A percentile compares a stretch with the other conserved stretches of the same genome.
These are phyloP conservation scores for Kluyveromyces siamensis DNA, from an alignment of 805 yeast species.

Conservation along the genomic window DNA sequence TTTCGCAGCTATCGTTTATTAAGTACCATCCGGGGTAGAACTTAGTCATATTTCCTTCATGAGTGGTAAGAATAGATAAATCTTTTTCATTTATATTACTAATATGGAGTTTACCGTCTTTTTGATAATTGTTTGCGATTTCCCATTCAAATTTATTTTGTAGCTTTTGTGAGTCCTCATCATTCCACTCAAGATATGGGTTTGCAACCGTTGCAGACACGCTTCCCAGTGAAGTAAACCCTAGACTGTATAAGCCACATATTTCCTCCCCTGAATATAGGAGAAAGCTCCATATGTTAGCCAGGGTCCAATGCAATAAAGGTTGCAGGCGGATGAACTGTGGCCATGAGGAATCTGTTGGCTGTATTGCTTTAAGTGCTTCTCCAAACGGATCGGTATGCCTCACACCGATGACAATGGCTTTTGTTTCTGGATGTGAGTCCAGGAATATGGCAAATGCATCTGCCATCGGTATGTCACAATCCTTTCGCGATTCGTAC, in stretches of 20 bases:
- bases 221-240: constrained; percentile 90
- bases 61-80: constrained; percentile 1
- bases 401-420: constrained; percentile 82
- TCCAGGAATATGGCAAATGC: constrained; percentile 63
- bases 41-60: not conserved
- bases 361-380: constrained; percentile 48
- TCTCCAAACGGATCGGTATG: constrained; percentile 80
- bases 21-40: constrained; percentile 29
- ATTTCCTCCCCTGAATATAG: constrained; percentile 50
- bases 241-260: constrained; percentile 69
- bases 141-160: constrained; percentile 20
- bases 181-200: constrained; percentile 38
- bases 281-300: constrained; percentile 79
- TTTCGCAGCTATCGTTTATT: constrained; percentile 21
- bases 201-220: constrained; percentile 60
- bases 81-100: constrained; percentile 9
- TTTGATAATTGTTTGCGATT: constrained; percentile 12
- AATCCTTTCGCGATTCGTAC: constrained; percentile 27
- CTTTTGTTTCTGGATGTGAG: constrained; percentile 44
- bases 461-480: constrained; percentile 39
- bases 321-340: constrained; percentile 78
- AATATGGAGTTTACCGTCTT: constrained; percentile 2
- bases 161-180: too few species aligned
- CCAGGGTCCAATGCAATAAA: constrained; percentile 76
- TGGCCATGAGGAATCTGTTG: constrained; percentile 91